Evolutionary conservation across 768 basidiomycete genomes (phyloP).

Genomic region (Lentinula raphanica): DNA sequence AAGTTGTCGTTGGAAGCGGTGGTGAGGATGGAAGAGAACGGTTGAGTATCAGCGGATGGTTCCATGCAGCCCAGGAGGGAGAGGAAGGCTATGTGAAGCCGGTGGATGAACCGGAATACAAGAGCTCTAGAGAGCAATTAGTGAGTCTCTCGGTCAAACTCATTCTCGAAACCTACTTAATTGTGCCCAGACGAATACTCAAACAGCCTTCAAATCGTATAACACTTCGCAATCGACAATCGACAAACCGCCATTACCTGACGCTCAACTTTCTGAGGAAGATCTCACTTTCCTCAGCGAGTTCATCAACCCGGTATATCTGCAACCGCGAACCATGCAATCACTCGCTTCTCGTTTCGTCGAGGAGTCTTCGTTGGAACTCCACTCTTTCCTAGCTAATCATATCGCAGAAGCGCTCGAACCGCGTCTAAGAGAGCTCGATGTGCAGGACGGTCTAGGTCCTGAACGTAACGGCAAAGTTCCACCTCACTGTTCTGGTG

Average conservation of each 20-base stretch:
- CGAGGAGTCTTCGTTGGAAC: constrained; percentile 81
- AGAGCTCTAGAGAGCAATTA: constrained; percentile 89
- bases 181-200: constrained; percentile 49
- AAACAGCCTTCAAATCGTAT: constrained; percentile 55
- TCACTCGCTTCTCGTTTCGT: constrained; percentile 77
- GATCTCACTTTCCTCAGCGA: constrained; percentile 71
- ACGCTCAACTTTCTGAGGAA: constrained; percentile 47
- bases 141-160: constrained; percentile 43
- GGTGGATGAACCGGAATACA: constrained; percentile 35
- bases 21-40: constrained; percentile 66
- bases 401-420: constrained; percentile 67
- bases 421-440: constrained; percentile 55
- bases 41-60: constrained; percentile 94
- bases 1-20: constrained; percentile 80
- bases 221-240: constrained; percentile 35
- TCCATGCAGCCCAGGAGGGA: constrained; percentile 86
- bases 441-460: constrained; percentile 59
- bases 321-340: constrained; percentile 75
- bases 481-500: constrained; percentile 46
- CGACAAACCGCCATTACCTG: constrained; percentile 45
- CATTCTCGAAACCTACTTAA: constrained; percentile 6
- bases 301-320: constrained; percentile 88
- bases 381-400: constrained; percentile 77
- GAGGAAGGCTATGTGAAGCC: constrained; percentile 76
- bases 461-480: constrained; percentile 47